phyloP scores from a whole-genome alignment of 192 early-diverging fungal genomes.

The Backusella sp. region DNA sequence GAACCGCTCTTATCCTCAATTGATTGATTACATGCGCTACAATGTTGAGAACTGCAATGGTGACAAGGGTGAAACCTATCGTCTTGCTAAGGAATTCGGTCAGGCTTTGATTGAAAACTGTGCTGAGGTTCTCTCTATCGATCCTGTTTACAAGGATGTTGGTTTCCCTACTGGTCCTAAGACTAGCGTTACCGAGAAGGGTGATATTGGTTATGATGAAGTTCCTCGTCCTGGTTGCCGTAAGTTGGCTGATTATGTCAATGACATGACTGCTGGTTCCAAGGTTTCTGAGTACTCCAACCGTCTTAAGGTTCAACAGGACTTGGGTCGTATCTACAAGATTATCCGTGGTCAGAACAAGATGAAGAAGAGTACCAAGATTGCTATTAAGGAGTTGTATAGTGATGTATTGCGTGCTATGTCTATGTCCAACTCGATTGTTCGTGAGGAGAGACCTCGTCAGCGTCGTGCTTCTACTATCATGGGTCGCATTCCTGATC shows the following conservation, averaged over 20 bases:
- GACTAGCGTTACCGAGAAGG: conserved; percentile 75
- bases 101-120: conserved; percentile 88
- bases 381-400: conserved; percentile 67
- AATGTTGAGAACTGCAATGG: conserved; percentile 76
- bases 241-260: conserved; percentile 94
- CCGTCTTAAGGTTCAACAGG: conserved; percentile 77
- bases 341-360: conserved; percentile 76
- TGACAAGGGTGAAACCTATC: conserved; percentile 81
- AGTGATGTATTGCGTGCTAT: conserved; percentile 70
- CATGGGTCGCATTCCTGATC: conserved; percentile 39
- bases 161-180: conserved; percentile 82
- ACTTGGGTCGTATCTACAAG: conserved; percentile 75
- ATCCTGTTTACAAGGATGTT: conserved; percentile 90
- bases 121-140: conserved; percentile 69
- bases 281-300: conserved; percentile 72
- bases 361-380: conserved; percentile 73
- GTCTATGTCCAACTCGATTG: conserved; percentile 72
- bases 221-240: conserved; percentile 76
- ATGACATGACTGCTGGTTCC: conserved; percentile 76
- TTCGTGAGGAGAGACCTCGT: conserved; percentile 56
- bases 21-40: conserved; percentile 88
- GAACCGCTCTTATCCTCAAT: conserved; percentile 80
- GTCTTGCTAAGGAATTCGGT: conserved; percentile 76
- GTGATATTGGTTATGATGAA: conserved; percentile 84
- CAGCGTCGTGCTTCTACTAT: conserved; percentile 48